Base-by-base conservation (phyloP, 2,329 filamentous ascomycete species). In the Monilinia laxa region DNA sequence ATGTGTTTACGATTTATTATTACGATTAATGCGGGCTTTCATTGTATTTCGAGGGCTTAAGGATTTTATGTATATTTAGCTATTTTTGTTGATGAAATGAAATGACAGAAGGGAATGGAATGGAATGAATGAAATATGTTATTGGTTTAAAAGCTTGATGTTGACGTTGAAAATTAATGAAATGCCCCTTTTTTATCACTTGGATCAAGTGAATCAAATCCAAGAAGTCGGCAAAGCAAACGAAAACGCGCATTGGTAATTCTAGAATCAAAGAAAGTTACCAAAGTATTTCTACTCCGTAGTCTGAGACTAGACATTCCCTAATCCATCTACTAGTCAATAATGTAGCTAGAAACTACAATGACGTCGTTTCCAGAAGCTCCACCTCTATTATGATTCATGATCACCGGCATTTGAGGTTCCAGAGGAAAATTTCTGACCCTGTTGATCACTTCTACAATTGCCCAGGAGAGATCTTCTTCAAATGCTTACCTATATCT, bases 41-140 rank as follows among this genome's bases (percentile, higher is more conserved):
- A 25, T 60, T 51, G 20, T 25, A 16, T 38, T 18, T 23, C 11
- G n/a, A 28, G 45, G 31, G 58, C 28, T 60, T 51, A 38, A 38
- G 28, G 45, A 14, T 60, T 38, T 18, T n/a, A 20, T 60, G 58
- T 60, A 60, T 60, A 51, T 60, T 42, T 38, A 60, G 45, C 47
- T 20, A 38, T 11, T 60, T 38, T 18, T 25, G 23, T 51, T 25
- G 1, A 42, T 51, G n/a, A 31, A 51, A 51, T 51, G n/a, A 35
- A 35, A 35, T 35, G 3, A 40, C n/a, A n/a, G n/a, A n/a, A n/a
- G n/a, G n/a, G n/a, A n/a, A n/a, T 38, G n/a, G 28, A 38, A 51
- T 38, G 20, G 25, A 60, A 14, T 16, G 1, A 7, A 51, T 60
- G 28, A 23, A 40, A 1, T 40, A 42, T 23, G 6, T 23, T 23